phyloP scores from a whole-genome alignment of 352 stramenopile species.

The Elongisporangium anandrum region DNA sequence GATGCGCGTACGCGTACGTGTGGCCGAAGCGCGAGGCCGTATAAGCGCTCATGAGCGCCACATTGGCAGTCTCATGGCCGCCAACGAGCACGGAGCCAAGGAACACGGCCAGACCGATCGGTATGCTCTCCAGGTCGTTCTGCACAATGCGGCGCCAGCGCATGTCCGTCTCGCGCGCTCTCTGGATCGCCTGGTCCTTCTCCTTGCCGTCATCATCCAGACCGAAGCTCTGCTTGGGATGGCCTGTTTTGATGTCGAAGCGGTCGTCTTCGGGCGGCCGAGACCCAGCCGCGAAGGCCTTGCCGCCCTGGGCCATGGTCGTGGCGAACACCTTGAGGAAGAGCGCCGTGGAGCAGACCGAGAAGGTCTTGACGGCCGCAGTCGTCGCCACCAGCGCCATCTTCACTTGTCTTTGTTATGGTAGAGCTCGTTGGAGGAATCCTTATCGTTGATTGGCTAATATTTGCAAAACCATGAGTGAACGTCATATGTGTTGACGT shows the following conservation, averaged over 20 bases:
- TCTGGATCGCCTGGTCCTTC: conserved; percentile 6
- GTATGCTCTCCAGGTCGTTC: conserved; percentile 44
- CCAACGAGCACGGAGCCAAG: conserved; percentile 34
- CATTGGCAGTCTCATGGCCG: conserved; percentile 38
- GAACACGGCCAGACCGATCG: conserved; percentile 32
- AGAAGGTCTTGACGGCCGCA: conserved; percentile 28
- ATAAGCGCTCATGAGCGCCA: conserved; percentile 29
- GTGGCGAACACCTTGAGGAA: conserved; percentile 33
- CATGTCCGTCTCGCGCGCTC: conserved; percentile 20
- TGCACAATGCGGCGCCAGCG: conserved; percentile 41
- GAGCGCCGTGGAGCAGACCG: conserved; percentile 22
- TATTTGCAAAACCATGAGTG: no score
- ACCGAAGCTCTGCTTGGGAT: conserved; percentile 8
- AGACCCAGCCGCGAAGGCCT: conserved; percentile 22
- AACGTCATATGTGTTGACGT: no score
- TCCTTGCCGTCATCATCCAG: conserved; percentile 3
- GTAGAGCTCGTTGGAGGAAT: not conserved
- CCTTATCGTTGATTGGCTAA: no score
- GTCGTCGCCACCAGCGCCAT: conserved; percentile 17
- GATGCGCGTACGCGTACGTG: conserved; percentile 27
- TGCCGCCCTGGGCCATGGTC: conserved; percentile 24
- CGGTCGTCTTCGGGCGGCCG: conserved; percentile 27
- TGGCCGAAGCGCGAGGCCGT: conserved; percentile 24
- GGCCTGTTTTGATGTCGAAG: conserved; percentile 3
- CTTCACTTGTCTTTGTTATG: not conserved